Evolutionary conservation across 1,284 basidiomycete genomes (phyloP).

Genomic region (Apiotrichum domesticum): DNA sequence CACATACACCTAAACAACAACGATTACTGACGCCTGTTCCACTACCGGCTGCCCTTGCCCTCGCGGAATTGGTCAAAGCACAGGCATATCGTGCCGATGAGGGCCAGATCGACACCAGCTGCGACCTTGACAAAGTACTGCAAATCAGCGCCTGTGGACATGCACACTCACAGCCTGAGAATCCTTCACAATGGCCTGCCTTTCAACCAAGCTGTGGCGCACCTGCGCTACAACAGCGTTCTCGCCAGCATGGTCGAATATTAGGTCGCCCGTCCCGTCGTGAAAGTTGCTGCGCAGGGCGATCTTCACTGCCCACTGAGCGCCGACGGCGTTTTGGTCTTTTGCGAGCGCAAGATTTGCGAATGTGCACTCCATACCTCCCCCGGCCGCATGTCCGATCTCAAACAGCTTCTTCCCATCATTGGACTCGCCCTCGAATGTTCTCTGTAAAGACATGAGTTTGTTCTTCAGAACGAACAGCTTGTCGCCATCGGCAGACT

Average conservation of each 20-base stretch:
- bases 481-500: slow-evolving; percentile 16
- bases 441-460: slow-evolving; percentile 29
- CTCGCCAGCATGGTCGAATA: slow-evolving; percentile 23
- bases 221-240: slow-evolving; percentile 34
- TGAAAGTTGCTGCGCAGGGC: slow-evolving; percentile 35
- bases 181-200: slow-evolving; percentile 31
- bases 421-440: slow-evolving; percentile 28
- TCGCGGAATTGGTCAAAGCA: slow-evolving; percentile 43
- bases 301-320: not conserved
- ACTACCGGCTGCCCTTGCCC: not conserved
- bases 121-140: slow-evolving; percentile 46
- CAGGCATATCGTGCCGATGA: slow-evolving; percentile 48
- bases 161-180: slow-evolving; percentile 36
- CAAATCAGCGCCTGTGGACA: slow-evolving; percentile 1
- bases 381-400: not conserved
- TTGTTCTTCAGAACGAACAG: slow-evolving; percentile 38
- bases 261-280: slow-evolving; percentile 34
- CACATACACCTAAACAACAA: no score
- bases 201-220: slow-evolving; percentile 30
- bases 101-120: slow-evolving; percentile 47
- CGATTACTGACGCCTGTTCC: no score
- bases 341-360: no score
- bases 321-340: no score
- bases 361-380: no score
- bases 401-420: slow-evolving; percentile 32